Evolutionary conservation across 2,329 filamentous ascomycete species (phyloP).

Genomic region (Claviceps citrina): DNA sequence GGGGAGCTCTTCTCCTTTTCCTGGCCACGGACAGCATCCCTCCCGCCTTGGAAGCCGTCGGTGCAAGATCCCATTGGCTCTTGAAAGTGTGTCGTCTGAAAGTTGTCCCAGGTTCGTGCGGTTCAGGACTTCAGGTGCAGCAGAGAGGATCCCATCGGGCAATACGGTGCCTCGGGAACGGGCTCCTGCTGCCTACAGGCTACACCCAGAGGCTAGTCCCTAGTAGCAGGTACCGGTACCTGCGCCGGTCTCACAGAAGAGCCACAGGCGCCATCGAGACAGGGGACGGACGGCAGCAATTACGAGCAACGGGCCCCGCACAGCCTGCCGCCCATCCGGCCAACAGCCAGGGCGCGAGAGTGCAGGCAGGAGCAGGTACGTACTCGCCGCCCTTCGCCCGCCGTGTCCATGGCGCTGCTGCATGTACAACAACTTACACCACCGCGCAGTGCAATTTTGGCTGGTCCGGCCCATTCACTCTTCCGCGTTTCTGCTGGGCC

Average conservation of each 20-base stretch:
- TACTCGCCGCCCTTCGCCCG: not conserved
- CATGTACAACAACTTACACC: slow-evolving; percentile 2
- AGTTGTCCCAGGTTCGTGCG: not conserved
- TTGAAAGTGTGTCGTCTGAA: not conserved
- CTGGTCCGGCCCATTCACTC: slow-evolving; percentile 6
- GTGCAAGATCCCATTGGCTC: slow-evolving; percentile 1
- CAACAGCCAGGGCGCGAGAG: not conserved
- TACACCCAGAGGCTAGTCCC: no score
- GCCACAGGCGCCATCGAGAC: not conserved
- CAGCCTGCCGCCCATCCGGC: slow-evolving; percentile 4
- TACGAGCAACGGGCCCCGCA: not conserved
- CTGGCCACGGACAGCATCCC: not conserved
- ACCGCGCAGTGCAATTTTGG: not conserved
- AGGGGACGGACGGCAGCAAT: not conserved
- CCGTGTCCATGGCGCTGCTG: not conserved
- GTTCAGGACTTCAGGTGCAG: not conserved
- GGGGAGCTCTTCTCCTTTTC: not conserved
- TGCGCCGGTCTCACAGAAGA: not conserved
- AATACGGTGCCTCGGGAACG: not conserved
- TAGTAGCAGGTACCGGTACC: slow-evolving; percentile 4
- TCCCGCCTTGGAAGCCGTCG: slow-evolving; percentile 1
- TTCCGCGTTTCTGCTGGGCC: slow-evolving; percentile 4
- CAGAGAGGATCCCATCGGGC: not conserved
- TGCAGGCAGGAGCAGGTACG: slow-evolving; percentile 1
- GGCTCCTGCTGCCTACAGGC: not conserved